Evolutionary conservation across 1,284 basidiomycete species (phyloP), one percentile per base, ranked within the genome.

Genomic region (Moesziomyces globuligerus): DNA sequence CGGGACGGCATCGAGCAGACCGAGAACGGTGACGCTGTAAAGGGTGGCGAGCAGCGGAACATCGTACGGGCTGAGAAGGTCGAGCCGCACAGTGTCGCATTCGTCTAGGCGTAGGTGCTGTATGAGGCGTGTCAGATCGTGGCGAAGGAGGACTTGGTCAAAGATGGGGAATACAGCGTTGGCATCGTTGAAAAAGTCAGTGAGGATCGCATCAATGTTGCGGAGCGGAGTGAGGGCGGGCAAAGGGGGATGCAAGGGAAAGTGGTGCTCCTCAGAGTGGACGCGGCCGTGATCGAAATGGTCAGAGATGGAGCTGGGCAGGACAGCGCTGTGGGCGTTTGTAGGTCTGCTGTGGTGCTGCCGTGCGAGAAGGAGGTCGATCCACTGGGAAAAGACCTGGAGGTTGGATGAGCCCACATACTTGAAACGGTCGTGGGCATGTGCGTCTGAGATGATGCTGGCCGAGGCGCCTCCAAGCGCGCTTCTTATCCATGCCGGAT

Each of bases 251-350:
- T 24, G n/a, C 7, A 52, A 41, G 17, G 49, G 9, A 8, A 52
- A 23, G 17, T 44, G 49, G 9, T 37, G 37, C 24, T 52, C 49
- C 26, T 52, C 49, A 1, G 49, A 52, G 20, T 52, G 49, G 34
- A 52, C 44, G 28, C 49, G 49, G 10, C 49, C 49, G 20, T 52
- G 49, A 24, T 52, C 49, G 18, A 52, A 52, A n/a, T 52, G 49
- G n/a, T 52, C 49, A 1, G 49, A 44, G 29, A 52, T 52, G 41
- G 32, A 28, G 17, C 32, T 43, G 5, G 25, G 8, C 17, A 41
- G 39, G 32, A 34, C 3, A 17, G 18, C 9, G 29, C 37, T 37
- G 21, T 5, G 32, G 32, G 21, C n/a, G 23, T 23, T 11, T 7
- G 26, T n/a, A 24, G 21, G 9, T 29, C 6, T n/a, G 18, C 29